Evolutionary conservation across 495 filamentous ascomycete species (phyloP).

Genomic region (Penicillium cataractarum): DNA sequence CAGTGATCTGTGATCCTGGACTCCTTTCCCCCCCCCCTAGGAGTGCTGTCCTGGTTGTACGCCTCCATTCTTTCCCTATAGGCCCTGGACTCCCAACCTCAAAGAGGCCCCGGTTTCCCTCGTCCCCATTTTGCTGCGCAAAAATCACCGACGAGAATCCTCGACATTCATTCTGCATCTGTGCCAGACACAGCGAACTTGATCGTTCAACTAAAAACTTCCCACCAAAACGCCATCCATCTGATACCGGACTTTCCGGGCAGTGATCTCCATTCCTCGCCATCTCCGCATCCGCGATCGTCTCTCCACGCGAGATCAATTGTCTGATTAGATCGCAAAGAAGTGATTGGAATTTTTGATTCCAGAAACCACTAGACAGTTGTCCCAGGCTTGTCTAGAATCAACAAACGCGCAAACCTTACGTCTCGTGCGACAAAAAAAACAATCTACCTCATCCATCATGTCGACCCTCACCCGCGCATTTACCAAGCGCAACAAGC

Average conservation of each 20-base stretch:
- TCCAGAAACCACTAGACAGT: neutral
- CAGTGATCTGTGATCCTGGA: slow-evolving; percentile 47
- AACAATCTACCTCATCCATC: slow-evolving; percentile 19
- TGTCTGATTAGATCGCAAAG: slow-evolving; percentile 11
- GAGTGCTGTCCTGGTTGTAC: slow-evolving; percentile 48
- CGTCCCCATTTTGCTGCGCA: slow-evolving; percentile 33
- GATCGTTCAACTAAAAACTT: slow-evolving; percentile 8
- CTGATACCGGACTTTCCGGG: slow-evolving; percentile 40
- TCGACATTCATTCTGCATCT: slow-evolving; percentile 30
- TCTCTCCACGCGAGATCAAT: slow-evolving; percentile 33
- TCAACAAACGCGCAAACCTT: neutral
- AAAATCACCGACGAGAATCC: slow-evolving; percentile 20
- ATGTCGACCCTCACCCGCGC: slow-evolving; percentile 63
- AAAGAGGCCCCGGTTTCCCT: slow-evolving; percentile 22
- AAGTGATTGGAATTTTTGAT: slow-evolving; percentile 4
- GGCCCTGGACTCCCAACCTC: slow-evolving; percentile 28
- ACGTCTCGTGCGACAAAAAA: slow-evolving; percentile 5
- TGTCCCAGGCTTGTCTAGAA: neutral
- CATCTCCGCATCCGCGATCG: slow-evolving; percentile 38
- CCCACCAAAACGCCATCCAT: slow-evolving; percentile 14
- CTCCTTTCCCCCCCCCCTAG: slow-evolving; percentile 34
- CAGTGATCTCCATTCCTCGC: slow-evolving; percentile 37
- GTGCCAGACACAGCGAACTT: slow-evolving; percentile 24
- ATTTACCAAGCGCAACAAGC: slow-evolving; percentile 64
- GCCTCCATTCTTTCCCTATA: slow-evolving; percentile 37